Evolutionary conservation across 192 early-diverging fungal genomes (phyloP).

Genomic region (Bifiguratus adelaidae): DNA sequence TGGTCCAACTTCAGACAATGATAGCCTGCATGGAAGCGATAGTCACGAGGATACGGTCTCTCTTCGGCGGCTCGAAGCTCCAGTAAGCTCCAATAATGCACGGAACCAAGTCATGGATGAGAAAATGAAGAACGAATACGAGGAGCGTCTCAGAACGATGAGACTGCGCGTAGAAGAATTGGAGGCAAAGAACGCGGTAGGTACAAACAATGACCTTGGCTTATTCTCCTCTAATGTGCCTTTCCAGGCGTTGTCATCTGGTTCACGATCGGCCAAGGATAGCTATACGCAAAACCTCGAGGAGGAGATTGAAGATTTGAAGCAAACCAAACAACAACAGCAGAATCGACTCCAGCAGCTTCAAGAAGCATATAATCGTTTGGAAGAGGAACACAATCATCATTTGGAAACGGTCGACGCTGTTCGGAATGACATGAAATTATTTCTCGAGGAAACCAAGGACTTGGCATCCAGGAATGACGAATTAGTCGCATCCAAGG

Average conservation of each 20-base stretch:
- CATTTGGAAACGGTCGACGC: conserved; percentile 59
- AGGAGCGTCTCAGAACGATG: conserved; percentile 44
- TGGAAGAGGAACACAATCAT: too few species aligned
- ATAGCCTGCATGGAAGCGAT: too few species aligned
- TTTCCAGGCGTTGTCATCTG: too few species aligned
- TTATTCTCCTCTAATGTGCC: too few species aligned
- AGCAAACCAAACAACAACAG: neutral
- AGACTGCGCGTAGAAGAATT: conserved; percentile 57
- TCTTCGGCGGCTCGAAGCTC: neutral
- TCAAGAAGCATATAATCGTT: conserved; percentile 12
- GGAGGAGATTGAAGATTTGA: too few species aligned
- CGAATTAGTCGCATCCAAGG: conserved; percentile 38
- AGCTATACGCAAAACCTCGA: too few species aligned
- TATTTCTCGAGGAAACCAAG: conserved; percentile 61
- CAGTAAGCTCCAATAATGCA: neutral
- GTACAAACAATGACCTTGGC: too few species aligned
- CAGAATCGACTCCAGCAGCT: conserved; percentile 2
- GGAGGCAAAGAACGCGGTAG: too few species aligned
- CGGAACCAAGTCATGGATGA: conserved; percentile 23
- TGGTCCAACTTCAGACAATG: too few species aligned
- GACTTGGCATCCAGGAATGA: conserved; percentile 47
- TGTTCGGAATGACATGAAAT: conserved; percentile 57
- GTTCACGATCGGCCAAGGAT: too few species aligned
- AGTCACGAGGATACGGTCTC: too few species aligned
- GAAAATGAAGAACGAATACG: conserved; percentile 46